These are phyloP conservation scores for Starmerella geochares DNA, from an alignment of 805 yeast species.

Conservation along the genomic window DNA sequence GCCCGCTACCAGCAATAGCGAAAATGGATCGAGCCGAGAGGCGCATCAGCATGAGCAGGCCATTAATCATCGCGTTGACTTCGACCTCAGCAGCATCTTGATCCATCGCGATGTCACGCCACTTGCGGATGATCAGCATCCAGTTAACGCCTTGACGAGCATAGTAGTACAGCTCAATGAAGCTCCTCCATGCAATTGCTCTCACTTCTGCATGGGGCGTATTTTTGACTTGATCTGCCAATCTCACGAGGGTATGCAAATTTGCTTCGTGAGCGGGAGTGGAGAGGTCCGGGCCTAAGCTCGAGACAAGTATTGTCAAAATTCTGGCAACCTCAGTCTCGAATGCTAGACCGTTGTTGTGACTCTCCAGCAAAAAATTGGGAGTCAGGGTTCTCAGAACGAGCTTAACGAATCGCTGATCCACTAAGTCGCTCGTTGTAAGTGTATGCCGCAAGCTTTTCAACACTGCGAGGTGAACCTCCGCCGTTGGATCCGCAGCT, in stretches of 20 bases:
- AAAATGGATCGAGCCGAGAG: conserved; percentile 42
- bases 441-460: conserved; percentile 48
- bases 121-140: conserved; percentile 17
- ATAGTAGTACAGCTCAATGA: conserved; percentile 25
- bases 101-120: conserved; percentile 18
- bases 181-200: conserved; percentile 25
- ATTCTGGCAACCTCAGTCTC: conserved; percentile 41
- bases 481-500: conserved; percentile 71
- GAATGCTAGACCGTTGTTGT: conserved; percentile 39
- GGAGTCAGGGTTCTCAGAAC: conserved; percentile 36
- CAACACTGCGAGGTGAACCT: conserved; percentile 65
- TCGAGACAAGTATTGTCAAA: conserved; percentile 32
- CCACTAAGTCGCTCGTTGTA: conserved; percentile 44
- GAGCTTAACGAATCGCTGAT: conserved; percentile 36
- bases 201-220: conserved; percentile 17
- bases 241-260: conserved; percentile 25
- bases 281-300: conserved; percentile 44
- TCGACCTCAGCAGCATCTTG: conserved; percentile 3
- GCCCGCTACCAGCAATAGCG: conserved; percentile 32
- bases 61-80: conserved; percentile 38
- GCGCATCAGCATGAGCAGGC: conserved; percentile 51
- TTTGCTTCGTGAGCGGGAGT: conserved; percentile 23
- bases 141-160: conserved; percentile 22
- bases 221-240: conserved; percentile 31
- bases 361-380: conserved; percentile 40